These are phyloP conservation scores for Geotrichum citri-aurantii DNA, from an alignment of 1,139 yeast species.

Conservation along the genomic window DNA sequence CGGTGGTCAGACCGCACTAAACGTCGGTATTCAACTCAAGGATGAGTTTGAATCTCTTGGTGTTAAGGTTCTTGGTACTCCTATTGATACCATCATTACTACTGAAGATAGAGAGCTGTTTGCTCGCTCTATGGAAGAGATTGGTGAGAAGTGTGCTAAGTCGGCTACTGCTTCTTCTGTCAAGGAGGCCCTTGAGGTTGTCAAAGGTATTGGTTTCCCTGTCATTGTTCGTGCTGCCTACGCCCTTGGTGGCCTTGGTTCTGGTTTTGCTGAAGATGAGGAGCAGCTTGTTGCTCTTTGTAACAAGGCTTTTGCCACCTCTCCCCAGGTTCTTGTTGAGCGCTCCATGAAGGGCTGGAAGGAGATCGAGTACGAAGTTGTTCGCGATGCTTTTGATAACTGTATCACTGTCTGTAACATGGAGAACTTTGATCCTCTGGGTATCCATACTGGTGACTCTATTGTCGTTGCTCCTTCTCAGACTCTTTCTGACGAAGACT, in stretches of 20 bases:
- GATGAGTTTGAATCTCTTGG: conserved; percentile 91
- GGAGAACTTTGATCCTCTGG: conserved; percentile 98
- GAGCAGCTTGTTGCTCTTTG: conserved; percentile 77
- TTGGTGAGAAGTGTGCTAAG: conserved; percentile 88
- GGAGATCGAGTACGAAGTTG: conserved; percentile 98
- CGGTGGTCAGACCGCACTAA: conserved; percentile 97
- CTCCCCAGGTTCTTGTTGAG: conserved; percentile 95
- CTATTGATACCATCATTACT: conserved; percentile 89
- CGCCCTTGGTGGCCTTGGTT: conserved; percentile 96
- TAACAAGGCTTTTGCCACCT: conserved; percentile 86
- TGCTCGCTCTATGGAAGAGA: conserved; percentile 91
- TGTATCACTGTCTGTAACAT: conserved; percentile 98
- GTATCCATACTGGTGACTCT: conserved; percentile 98
- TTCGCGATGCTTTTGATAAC: conserved; percentile 91
- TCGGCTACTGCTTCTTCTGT: conserved; percentile 79
- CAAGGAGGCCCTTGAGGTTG: conserved; percentile 80
- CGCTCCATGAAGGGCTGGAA: conserved; percentile 98
- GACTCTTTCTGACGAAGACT: conserved; percentile 93
- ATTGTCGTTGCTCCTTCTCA: conserved; percentile 99
- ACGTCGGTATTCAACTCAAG: conserved; percentile 91
- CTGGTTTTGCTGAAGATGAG: conserved; percentile 94
- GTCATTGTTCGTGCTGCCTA: conserved; percentile 96
- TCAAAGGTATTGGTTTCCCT: conserved; percentile 84
- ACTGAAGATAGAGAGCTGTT: conserved; percentile 97
- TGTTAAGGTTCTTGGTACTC: conserved; percentile 94